Conservation (phyloP, 2,329 filamentous ascomycete species). For the Fusarium coffeatum region DNA sequence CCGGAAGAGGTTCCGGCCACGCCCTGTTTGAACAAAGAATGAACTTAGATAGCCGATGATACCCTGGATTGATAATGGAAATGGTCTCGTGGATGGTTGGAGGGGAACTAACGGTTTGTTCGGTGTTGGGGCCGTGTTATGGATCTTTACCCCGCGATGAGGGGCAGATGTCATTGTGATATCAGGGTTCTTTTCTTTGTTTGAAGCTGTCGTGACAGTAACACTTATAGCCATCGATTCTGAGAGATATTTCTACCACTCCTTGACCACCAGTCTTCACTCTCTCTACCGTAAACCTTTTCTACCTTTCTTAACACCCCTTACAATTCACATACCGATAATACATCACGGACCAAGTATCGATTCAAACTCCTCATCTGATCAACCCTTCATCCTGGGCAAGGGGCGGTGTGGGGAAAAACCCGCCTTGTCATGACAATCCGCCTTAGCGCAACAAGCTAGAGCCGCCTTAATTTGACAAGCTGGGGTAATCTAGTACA, state of each 20-base stretch:
- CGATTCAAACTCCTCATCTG: constrained; percentile 10
- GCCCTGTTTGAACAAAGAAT: constrained; percentile 27
- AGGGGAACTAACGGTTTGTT: constrained; percentile 15
- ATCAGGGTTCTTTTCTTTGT: not conserved
- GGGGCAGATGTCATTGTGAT: not conserved
- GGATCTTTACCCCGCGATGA: constrained; percentile 17
- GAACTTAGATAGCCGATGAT: constrained; percentile 22
- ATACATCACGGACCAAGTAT: not conserved
- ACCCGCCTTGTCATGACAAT: constrained; percentile 37
- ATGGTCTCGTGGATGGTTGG: constrained; percentile 29
- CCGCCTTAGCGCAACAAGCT: constrained; percentile 37
- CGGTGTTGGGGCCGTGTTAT: constrained; percentile 18
- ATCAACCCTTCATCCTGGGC: constrained; percentile 1
- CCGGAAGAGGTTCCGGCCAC: constrained; percentile 33
- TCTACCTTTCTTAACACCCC: no score
- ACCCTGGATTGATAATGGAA: constrained; percentile 37
- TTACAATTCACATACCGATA: no score
- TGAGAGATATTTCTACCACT: not conserved
- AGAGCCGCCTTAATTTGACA: constrained; percentile 37
- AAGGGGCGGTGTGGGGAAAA: constrained; percentile 26
- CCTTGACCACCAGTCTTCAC: no score
- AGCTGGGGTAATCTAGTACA: constrained; percentile 18
- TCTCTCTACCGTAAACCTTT: no score
- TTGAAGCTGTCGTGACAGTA: not conserved
- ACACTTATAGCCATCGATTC: not conserved